Evolutionary conservation across 2,329 filamentous ascomycete genomes (phyloP).

Genomic region (Elsinoe australis): DNA sequence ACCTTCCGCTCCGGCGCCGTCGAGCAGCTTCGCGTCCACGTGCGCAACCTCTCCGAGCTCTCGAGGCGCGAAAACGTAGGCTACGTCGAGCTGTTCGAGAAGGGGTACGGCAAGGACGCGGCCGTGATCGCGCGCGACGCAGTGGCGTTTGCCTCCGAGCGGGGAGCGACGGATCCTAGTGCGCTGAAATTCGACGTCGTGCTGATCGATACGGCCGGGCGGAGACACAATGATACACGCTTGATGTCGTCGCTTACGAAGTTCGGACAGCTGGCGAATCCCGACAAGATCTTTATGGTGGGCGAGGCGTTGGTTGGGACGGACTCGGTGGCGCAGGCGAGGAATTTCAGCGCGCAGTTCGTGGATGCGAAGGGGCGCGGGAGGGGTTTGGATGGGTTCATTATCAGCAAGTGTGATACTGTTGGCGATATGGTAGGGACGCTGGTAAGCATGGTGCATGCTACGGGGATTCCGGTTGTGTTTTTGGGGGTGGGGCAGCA

Average conservation of each 20-base stretch:
- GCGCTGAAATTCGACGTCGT: conserved; percentile 68
- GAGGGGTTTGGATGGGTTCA: conserved; percentile 83
- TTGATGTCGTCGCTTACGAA: conserved; percentile 97
- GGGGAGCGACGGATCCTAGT: conserved; percentile 39
- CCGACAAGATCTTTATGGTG: conserved; percentile 99
- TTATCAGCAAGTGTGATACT: conserved; percentile 97
- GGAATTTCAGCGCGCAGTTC: conserved; percentile 93
- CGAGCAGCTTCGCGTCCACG: conserved; percentile 92
- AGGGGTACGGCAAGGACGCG: conserved; percentile 95
- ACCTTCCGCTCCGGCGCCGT: conserved; percentile 96
- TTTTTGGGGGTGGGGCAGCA: conserved; percentile 73
- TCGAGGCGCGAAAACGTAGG: conserved; percentile 72
- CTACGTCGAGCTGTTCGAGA: conserved; percentile 84
- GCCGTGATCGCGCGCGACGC: conserved; percentile 93
- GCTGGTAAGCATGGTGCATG: conserved; percentile 92
- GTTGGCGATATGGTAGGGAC: conserved; percentile 99
- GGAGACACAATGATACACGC: conserved; percentile 88
- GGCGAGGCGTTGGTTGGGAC: conserved; percentile 87
- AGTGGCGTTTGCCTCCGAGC: conserved; percentile 66
- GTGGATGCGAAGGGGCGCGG: conserved; percentile 44
- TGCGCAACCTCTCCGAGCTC: conserved; percentile 85
- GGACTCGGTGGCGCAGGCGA: conserved; percentile 88
- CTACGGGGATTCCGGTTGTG: conserved; percentile 89
- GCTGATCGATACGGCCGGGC: conserved; percentile 90
- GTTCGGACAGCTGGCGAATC: conserved; percentile 90